These are phyloP conservation scores for Daldinia bambusicola DNA, from an alignment of 495 filamentous ascomycete species.

Conservation along the genomic window DNA sequence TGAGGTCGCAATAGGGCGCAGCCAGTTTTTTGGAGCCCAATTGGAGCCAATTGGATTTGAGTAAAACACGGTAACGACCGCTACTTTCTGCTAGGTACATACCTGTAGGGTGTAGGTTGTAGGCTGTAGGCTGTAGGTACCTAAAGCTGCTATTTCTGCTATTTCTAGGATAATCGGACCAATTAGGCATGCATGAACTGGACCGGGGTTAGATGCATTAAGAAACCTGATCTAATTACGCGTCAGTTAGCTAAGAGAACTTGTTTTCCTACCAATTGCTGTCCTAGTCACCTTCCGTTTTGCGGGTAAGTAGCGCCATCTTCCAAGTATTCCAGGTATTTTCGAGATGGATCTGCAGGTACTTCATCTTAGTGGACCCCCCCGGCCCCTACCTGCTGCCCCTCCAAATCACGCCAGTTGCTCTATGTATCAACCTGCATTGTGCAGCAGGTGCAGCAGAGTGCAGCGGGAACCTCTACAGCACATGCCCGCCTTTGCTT, in stretches of 20 bases:
- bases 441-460: slow-evolving; percentile 27
- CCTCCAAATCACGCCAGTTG: slow-evolving; percentile 32
- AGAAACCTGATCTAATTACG: slow-evolving; percentile 41
- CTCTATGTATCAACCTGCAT: slow-evolving; percentile 27
- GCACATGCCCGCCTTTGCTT: slow-evolving; percentile 13
- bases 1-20: slow-evolving; percentile 40
- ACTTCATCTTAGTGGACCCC: slow-evolving; percentile 36
- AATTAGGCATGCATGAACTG: slow-evolving; percentile 28
- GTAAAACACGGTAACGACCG: neutral
- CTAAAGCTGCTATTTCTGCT: slow-evolving; percentile 32
- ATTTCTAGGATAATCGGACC: slow-evolving; percentile 40
- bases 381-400: slow-evolving; percentile 17
- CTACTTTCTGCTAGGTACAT: no score
- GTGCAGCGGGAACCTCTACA: slow-evolving; percentile 22
- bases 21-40: slow-evolving; percentile 17
- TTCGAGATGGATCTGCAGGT: slow-evolving; percentile 27
- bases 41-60: slow-evolving; percentile 39
- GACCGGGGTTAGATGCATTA: slow-evolving; percentile 35
- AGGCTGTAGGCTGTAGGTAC: no score
- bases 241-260: slow-evolving; percentile 34
- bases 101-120: no score
- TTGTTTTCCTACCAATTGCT: slow-evolving; percentile 21
- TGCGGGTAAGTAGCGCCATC: slow-evolving; percentile 22
- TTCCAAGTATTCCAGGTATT: slow-evolving; percentile 27
- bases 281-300: slow-evolving; percentile 26